These are phyloP conservation scores for Penicillium carneum DNA, from an alignment of 2,329 filamentous ascomycete species.

Conservation along the genomic window DNA sequence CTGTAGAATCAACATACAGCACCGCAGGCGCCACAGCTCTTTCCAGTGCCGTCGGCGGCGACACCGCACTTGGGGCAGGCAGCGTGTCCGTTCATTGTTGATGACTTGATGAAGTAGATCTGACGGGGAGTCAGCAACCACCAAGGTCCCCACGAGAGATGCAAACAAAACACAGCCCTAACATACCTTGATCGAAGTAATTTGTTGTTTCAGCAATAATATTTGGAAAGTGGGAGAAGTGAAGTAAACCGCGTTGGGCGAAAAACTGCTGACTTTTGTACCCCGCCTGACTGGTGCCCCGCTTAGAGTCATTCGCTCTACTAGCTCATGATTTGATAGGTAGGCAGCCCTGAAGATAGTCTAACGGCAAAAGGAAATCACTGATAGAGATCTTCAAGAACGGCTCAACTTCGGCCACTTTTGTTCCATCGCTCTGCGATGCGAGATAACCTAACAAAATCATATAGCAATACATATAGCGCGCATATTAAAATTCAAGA, in stretches of 20 bases:
- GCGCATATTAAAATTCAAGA: background rate
- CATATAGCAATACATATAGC: background rate
- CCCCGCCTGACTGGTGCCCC: slow-evolving; percentile 25
- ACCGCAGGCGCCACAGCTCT: slow-evolving; percentile 37
- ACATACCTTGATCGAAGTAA: slow-evolving; percentile 1
- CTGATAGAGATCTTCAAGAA: background rate
- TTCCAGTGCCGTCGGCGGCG: slow-evolving; percentile 21
- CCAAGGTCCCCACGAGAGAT: slow-evolving; percentile 8
- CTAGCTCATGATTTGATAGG: background rate
- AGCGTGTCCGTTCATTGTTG: slow-evolving; percentile 34
- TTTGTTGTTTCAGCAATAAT: background rate
- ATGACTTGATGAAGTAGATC: slow-evolving; percentile 17
- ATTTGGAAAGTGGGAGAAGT: background rate
- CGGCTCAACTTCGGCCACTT: fast-evolving
- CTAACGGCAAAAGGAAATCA: background rate
- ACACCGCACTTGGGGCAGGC: slow-evolving; percentile 35
- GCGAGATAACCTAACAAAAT: background rate
- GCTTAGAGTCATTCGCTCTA: slow-evolving; percentile 1
- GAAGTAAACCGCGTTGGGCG: background rate
- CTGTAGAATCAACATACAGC: slow-evolving; percentile 26
- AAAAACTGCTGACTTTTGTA: slow-evolving; percentile 25
- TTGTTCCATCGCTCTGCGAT: background rate
- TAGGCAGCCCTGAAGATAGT: background rate
- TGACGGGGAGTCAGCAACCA: background rate
- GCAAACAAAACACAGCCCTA: background rate